A percentile compares a stretch with the other conserved stretches of the same genome.
Evolutionary conservation across 2,329 filamentous ascomycete genomes (phyloP).

Genomic region (Biscogniauxia mediterranea): DNA sequence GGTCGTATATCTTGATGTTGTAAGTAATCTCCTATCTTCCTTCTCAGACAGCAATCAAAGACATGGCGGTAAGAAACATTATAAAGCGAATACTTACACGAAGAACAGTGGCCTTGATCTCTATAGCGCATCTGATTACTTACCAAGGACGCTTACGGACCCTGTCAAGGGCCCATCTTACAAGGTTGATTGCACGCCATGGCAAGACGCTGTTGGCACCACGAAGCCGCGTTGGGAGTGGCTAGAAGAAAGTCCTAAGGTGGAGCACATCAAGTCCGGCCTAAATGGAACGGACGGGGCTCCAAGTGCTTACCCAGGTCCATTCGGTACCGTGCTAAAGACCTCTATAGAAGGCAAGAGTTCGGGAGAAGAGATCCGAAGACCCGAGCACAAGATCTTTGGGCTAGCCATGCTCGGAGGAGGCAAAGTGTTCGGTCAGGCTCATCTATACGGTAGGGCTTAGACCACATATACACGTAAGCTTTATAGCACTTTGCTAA

Average conservation of each 20-base stretch:
- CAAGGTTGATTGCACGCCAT: slow-evolving; percentile 30
- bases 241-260: slow-evolving; percentile 30
- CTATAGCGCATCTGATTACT: slow-evolving; percentile 33
- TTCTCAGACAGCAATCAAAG: neutral
- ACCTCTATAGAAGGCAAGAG: slow-evolving; percentile 1
- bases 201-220: slow-evolving; percentile 31
- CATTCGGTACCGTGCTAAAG: slow-evolving; percentile 19
- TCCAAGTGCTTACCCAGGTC: slow-evolving; percentile 26
- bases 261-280: slow-evolving; percentile 4
- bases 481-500: neutral
- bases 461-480: neutral
- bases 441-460: slow-evolving; percentile 15
- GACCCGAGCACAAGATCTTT: slow-evolving; percentile 20
- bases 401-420: slow-evolving; percentile 20
- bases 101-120: slow-evolving; percentile 28
- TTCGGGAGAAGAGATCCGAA: neutral
- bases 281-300: slow-evolving; percentile 5
- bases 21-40: slow-evolving; percentile 17
- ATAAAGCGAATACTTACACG: neutral
- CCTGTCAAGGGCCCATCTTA: slow-evolving; percentile 31
- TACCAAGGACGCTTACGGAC: slow-evolving; percentile 30
- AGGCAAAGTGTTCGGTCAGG: slow-evolving; percentile 14
- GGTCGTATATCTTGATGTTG: slow-evolving; percentile 36
- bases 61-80: neutral
- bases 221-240: slow-evolving; percentile 35